Evolutionary conservation across 2,329 filamentous ascomycete species (phyloP).

Genomic region (Colletotrichum sp.): DNA sequence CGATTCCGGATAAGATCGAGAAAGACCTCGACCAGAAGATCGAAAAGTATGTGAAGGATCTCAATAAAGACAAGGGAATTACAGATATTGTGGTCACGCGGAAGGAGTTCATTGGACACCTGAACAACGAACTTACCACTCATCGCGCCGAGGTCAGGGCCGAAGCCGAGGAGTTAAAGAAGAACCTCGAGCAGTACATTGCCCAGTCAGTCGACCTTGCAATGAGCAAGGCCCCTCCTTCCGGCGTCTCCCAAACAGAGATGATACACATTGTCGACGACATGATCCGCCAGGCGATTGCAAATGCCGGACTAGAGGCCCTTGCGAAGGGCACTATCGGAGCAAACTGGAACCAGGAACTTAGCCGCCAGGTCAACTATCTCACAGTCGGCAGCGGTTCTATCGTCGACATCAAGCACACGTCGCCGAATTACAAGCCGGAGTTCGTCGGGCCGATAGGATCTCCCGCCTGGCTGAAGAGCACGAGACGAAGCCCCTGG

Average conservation of each 20-base stretch:
- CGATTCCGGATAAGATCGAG: constrained; percentile 31
- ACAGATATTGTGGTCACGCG: constrained; percentile 47
- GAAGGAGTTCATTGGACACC: constrained; percentile 52
- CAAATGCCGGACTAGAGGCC: constrained; percentile 50
- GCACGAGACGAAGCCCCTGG: background rate
- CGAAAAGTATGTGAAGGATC: constrained; percentile 39
- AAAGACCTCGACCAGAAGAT: constrained; percentile 36
- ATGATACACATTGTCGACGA: constrained; percentile 44
- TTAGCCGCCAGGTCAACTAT: constrained; percentile 72
- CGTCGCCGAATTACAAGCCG: constrained; percentile 62
- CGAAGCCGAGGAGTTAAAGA: constrained; percentile 43
- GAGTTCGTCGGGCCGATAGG: constrained; percentile 27
- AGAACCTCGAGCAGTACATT: constrained; percentile 37
- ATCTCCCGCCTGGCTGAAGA: constrained; percentile 10
- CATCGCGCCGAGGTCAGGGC: constrained; percentile 44
- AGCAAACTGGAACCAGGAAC: constrained; percentile 44
- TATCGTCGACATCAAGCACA: constrained; percentile 61
- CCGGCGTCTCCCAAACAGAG: constrained; percentile 44
- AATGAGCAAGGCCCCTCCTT: constrained; percentile 23
- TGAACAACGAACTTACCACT: constrained; percentile 42
- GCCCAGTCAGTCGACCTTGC: constrained; percentile 32
- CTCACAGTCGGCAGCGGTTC: constrained; percentile 72
- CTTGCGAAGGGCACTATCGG: constrained; percentile 52
- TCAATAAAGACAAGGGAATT: constrained; percentile 34
- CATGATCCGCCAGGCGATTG: constrained; percentile 47